phyloP scores from a whole-genome alignment of 768 basidiomycete species.

The Russula lepida region DNA sequence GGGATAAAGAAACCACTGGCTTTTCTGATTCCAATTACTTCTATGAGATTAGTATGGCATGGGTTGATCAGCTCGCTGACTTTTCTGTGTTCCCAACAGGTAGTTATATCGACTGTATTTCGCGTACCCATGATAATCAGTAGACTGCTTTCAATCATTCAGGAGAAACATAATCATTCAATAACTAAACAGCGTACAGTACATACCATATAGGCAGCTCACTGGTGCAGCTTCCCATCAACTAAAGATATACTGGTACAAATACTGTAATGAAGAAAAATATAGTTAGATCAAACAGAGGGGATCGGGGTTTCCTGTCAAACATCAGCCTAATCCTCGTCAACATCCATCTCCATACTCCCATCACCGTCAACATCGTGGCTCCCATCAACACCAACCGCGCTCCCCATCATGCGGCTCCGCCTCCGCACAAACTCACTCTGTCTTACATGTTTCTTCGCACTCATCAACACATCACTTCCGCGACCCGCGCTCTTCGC shows the following conservation, averaged over 20 bases:
- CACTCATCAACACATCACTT: conserved; percentile 44
- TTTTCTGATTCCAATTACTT: conserved; percentile 18
- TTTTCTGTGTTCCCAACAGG: not conserved
- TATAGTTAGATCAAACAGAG: not conserved
- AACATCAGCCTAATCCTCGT: conserved; percentile 12
- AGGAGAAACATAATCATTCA: not conserved
- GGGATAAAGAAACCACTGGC: conserved; percentile 20
- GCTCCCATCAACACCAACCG: not conserved
- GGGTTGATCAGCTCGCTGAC: not conserved
- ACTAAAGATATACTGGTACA: conserved; percentile 2
- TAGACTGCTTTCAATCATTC: not conserved
- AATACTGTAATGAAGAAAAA: not conserved
- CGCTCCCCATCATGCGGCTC: conserved; percentile 32
- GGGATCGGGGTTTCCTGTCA: not conserved
- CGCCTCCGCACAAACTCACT: conserved; percentile 61
- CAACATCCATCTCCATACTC: conserved; percentile 19
- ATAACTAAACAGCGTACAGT: conserved; percentile 5
- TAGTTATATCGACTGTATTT: not conserved
- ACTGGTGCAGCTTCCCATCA: not conserved
- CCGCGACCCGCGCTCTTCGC: conserved; percentile 25
- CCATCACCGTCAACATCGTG: not conserved
- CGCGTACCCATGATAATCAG: not conserved
- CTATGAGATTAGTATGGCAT: not conserved
- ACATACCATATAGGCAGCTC: not conserved
- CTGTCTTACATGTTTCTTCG: conserved; percentile 66